Conservation (phyloP, 441 rosid genomes). For the Jatropha multifida region DNA sequence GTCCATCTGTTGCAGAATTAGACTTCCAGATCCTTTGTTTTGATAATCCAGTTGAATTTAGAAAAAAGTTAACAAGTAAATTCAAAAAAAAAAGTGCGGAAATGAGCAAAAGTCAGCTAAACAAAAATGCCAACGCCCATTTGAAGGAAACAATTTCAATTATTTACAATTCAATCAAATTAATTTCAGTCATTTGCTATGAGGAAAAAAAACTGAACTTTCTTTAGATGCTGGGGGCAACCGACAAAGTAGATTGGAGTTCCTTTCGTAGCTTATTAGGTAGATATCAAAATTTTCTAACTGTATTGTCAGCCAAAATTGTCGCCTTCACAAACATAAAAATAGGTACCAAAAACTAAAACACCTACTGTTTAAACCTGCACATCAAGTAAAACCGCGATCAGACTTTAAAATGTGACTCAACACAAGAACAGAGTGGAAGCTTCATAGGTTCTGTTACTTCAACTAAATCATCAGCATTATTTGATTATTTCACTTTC, state of each 20-base stretch:
- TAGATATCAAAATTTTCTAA: conserved; percentile 31
- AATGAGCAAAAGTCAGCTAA: neutral
- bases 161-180: conserved; percentile 38
- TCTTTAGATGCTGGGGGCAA: conserved; percentile 24
- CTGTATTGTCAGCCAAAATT: conserved; percentile 36
- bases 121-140: conserved; percentile 17
- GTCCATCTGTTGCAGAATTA: no score
- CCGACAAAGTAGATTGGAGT: conserved; percentile 3
- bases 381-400: conserved; percentile 22
- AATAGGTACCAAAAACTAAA: conserved; percentile 12
- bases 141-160: conserved; percentile 18
- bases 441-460: conserved; percentile 1
- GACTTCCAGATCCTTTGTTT: no score
- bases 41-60: no score
- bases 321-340: conserved; percentile 20
- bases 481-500: no score
- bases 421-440: neutral
- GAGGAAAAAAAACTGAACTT: conserved; percentile 5
- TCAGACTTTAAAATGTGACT: conserved; percentile 12
- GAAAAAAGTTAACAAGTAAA: no score
- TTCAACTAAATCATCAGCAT: neutral
- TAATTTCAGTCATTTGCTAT: conserved; percentile 24
- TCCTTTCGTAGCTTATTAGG: neutral
- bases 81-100: neutral
- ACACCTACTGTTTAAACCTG: conserved; percentile 30